These are phyloP conservation scores for Gracilaria vermiculophylla DNA, from an alignment of 23 red algal genomes.

Conservation along the genomic window DNA sequence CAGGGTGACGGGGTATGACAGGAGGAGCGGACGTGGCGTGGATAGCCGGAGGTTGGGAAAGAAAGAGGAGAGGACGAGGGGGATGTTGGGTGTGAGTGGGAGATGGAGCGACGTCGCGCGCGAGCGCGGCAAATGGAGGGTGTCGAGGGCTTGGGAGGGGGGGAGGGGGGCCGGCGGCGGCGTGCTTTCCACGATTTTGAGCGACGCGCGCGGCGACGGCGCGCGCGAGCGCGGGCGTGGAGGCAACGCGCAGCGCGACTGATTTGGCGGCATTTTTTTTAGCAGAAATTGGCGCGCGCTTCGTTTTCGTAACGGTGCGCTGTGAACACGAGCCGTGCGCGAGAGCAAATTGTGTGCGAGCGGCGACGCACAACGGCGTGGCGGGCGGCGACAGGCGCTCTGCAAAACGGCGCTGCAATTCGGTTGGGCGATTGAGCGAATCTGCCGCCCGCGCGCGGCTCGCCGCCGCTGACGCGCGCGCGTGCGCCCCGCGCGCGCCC, in stretches of 20 bases:
- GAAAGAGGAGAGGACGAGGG: background rate
- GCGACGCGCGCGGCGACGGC: background rate
- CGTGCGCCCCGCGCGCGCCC: too few relatives aligned
- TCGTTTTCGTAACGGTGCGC: too few relatives aligned
- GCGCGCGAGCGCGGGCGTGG: background rate
- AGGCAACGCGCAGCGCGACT: background rate
- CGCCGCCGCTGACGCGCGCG: too few relatives aligned
- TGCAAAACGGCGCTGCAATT: conserved; percentile 1
- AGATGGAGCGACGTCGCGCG: background rate
- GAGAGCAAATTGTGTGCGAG: background rate
- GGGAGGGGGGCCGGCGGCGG: background rate
- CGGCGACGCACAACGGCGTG: background rate
- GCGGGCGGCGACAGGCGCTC: background rate
- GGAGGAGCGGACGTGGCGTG: background rate
- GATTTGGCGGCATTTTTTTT: background rate
- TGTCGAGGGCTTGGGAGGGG: background rate
- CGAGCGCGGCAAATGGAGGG: background rate
- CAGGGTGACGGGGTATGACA: background rate
- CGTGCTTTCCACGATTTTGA: background rate
- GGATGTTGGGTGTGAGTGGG: background rate
- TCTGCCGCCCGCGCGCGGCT: too few relatives aligned
- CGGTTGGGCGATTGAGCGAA: background rate
- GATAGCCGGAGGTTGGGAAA: background rate
- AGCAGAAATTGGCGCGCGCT: background rate
- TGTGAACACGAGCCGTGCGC: too few relatives aligned